Conservation (phyloP, 441 rosid genomes). For the Theobroma grandiflorum region DNA sequence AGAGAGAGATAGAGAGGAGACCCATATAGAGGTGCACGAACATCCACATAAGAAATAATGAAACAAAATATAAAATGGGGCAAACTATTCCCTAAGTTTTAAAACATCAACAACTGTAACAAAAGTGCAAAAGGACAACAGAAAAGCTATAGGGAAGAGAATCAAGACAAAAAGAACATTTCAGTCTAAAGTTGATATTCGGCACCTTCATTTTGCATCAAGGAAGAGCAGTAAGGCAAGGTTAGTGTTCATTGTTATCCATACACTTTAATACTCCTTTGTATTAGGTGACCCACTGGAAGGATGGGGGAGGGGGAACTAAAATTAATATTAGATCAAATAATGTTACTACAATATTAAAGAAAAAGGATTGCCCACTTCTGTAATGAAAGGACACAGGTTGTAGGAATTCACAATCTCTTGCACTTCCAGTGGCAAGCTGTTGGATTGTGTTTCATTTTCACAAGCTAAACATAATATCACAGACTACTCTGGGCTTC, state of each 20-base stretch:
- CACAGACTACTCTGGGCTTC: conserved; percentile 62
- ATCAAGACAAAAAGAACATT: background rate
- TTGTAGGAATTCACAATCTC: conserved; percentile 66
- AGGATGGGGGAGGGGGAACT: background rate
- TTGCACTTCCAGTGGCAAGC: conserved; percentile 55
- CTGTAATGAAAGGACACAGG: conserved; percentile 78
- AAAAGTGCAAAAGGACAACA: background rate
- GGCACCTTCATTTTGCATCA: background rate
- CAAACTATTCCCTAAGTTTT: background rate
- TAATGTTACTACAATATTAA: conserved; percentile 7
- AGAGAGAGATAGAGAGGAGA: background rate
- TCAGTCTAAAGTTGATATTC: background rate
- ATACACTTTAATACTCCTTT: background rate
- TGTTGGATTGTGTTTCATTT: conserved; percentile 38
- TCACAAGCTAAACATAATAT: conserved; percentile 73
- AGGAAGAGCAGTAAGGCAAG: background rate
- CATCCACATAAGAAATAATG: background rate
- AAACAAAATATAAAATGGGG: conserved; percentile 2
- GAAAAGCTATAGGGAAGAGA: background rate
- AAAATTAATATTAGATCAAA: background rate
- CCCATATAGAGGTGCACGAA: background rate
- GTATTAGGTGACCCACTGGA: background rate
- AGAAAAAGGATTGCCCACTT: conserved; percentile 65
- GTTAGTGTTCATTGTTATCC: background rate
- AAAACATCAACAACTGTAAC: background rate